Evolutionary conservation across 805 yeast genomes (phyloP), one percentile per base, ranked within the genome.

Genomic region (Metschnikowia amazonensis): DNA sequence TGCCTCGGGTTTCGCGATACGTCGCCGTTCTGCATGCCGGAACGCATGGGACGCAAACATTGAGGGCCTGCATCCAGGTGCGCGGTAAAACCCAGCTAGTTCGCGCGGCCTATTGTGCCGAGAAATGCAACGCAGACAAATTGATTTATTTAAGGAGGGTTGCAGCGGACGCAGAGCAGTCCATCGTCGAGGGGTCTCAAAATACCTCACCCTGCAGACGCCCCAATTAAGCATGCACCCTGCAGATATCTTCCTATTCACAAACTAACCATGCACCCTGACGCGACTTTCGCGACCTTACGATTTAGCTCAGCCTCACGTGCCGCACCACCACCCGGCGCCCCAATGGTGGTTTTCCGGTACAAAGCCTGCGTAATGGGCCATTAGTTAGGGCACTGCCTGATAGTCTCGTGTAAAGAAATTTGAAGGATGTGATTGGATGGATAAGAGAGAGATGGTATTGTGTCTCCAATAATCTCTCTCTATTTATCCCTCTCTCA

Each of bases 141-240:
- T 23, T 29, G n/a, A 10, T 14, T 5, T 18, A 18, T 23, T 10
- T 20, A 21, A 34, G 36, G 36, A 33, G 14, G 8, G 16, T 9
- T 21, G 27, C 27, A 18, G 25, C 13, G 16, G 13, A 3, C 36
- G 36, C 27, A 21, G 16, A 34, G 36, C 36, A 21, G 10, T 17
- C 9, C 9, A 20, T 20, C n/a, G 23, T 18, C 17, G 27, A 34
- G 36, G 37, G 25, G 37, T 34, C 25, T 34, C 37, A 25, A 36
- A 25, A 23, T 36, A 31, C 23, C 31, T 27, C 40, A 17, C 31
- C 40, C 40, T 27, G 40, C 32, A 36, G 32, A 25, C 27, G 16
- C 9, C 13, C 11, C n/a, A 11, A 16, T 14, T 14, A 24, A 5
- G 4, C 21, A 36, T 14, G 39, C 39, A 14, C 39, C 39, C 35